These are phyloP conservation scores for Kurtzmaniella natalensis DNA, from an alignment of 1,139 yeast genomes.

Conservation along the genomic window DNA sequence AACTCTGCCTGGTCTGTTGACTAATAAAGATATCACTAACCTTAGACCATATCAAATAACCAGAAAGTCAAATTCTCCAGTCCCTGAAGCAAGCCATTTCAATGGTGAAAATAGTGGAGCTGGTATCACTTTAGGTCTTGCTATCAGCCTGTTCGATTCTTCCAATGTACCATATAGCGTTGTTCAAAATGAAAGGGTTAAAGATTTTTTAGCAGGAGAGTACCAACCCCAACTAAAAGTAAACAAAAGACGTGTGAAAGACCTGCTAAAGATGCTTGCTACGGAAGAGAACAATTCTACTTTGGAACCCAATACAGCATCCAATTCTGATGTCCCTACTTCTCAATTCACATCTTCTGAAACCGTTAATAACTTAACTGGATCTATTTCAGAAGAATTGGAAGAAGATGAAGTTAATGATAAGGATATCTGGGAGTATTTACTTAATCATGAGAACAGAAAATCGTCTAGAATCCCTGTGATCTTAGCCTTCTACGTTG, in stretches of 20 bases:
- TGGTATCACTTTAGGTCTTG: constrained; percentile 38
- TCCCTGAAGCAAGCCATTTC: constrained; percentile 1
- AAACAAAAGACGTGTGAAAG: not conserved
- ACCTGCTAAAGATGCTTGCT: not conserved
- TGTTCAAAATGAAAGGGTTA: constrained; percentile 26
- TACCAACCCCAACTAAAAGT: not conserved
- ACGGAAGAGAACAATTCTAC: no score
- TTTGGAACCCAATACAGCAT: no score
- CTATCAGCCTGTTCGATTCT: constrained; percentile 19
- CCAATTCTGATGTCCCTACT: constrained; percentile 18
- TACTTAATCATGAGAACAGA: constrained; percentile 5
- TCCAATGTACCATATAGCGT: constrained; percentile 32
- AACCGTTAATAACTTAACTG: no score
- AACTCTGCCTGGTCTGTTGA: not conserved
- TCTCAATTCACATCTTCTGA: not conserved
- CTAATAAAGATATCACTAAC: not conserved
- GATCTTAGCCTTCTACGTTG: constrained; percentile 20
- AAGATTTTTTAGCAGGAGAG: constrained; percentile 16
- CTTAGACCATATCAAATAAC: constrained; percentile 5
- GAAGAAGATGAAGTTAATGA: no score
- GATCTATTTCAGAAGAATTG: constrained; percentile 2
- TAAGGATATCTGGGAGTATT: constrained; percentile 7
- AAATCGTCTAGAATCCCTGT: constrained; percentile 23
- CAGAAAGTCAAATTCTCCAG: constrained; percentile 3
- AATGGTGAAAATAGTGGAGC: constrained; percentile 1